Percentiles rank a stretch among this genome's conserved stretches.
Conservation (phyloP, 345 rosid genomes). For the Sisymbrium irio region DNA sequence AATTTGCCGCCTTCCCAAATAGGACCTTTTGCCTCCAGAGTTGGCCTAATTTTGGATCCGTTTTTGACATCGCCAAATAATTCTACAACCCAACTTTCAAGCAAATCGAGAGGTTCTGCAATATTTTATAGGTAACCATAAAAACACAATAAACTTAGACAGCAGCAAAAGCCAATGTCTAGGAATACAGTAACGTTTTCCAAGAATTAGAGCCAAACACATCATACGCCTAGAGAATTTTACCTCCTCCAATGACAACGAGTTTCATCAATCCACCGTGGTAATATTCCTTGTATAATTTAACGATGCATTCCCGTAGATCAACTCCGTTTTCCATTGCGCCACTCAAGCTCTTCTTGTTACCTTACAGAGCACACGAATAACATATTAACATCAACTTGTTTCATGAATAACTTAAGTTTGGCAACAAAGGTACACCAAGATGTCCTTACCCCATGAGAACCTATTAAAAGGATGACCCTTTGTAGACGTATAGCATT, state of each 20-base stretch:
- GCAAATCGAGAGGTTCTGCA: constrained; percentile 87
- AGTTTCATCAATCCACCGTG: constrained; percentile 94
- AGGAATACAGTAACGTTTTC: neutral
- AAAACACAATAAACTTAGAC: constrained; percentile 1
- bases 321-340: constrained; percentile 84
- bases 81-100: constrained; percentile 88
- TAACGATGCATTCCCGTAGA: constrained; percentile 68
- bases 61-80: constrained; percentile 61
- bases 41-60: constrained; percentile 60
- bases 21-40: constrained; percentile 59
- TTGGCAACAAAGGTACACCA: constrained; percentile 15
- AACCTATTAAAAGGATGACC: constrained; percentile 81
- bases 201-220: constrained; percentile 5
- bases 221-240: constrained; percentile 22
- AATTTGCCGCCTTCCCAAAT: constrained; percentile 79
- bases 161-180: neutral
- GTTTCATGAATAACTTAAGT: constrained; percentile 14
- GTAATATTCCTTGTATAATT: constrained; percentile 65
- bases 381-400: constrained; percentile 2
- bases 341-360: constrained; percentile 86
- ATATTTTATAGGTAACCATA: constrained; percentile 14
- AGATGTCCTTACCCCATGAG: constrained; percentile 73
- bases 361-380: constrained; percentile 55
- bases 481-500: constrained; percentile 71
- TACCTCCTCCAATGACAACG: constrained; percentile 98